Percentiles rank a stretch among this genome's conserved stretches.
Conservation (phyloP, 176 grass and related monocot species). For the maize (Zea mays) region DNA sequence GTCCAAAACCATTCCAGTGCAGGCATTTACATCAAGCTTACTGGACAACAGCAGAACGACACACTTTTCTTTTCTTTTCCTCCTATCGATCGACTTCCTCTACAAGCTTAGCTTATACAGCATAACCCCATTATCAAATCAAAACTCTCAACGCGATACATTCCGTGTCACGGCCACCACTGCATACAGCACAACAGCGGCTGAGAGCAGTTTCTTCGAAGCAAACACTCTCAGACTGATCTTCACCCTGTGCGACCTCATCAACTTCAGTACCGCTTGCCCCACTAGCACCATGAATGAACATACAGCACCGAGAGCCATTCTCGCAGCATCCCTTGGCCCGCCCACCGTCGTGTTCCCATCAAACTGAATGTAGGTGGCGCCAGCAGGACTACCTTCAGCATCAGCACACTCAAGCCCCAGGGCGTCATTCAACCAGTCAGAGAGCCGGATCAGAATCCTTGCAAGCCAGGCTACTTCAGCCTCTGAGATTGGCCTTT, state of each 20-base stretch:
- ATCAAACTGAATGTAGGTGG: constrained; percentile 46
- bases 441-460: constrained; percentile 63
- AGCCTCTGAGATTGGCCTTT: constrained; percentile 61
- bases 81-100: neutral
- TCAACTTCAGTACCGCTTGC: constrained; percentile 52
- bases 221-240: constrained; percentile 80
- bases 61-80: neutral
- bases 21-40: no score
- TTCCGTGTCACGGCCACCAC: constrained; percentile 37
- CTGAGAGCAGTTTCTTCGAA: constrained; percentile 55
- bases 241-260: constrained; percentile 60
- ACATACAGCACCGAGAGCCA: constrained; percentile 43
- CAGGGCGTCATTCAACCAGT: constrained; percentile 58
- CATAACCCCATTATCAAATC: constrained; percentile 15
- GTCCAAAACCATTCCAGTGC: no score
- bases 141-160: constrained; percentile 25
- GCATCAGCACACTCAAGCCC: constrained; percentile 38
- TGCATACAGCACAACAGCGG: constrained; percentile 33
- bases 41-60: no score
- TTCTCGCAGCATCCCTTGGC: constrained; percentile 51
- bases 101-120: constrained; percentile 33
- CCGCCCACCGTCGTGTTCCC: constrained; percentile 41
- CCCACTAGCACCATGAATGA: constrained; percentile 51
- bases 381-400: constrained; percentile 22
- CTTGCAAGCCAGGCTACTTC: constrained; percentile 86